Evolutionary conservation across 176 grass and related monocot genomes (phyloP).

Genomic region (Oryza brachyantha): DNA sequence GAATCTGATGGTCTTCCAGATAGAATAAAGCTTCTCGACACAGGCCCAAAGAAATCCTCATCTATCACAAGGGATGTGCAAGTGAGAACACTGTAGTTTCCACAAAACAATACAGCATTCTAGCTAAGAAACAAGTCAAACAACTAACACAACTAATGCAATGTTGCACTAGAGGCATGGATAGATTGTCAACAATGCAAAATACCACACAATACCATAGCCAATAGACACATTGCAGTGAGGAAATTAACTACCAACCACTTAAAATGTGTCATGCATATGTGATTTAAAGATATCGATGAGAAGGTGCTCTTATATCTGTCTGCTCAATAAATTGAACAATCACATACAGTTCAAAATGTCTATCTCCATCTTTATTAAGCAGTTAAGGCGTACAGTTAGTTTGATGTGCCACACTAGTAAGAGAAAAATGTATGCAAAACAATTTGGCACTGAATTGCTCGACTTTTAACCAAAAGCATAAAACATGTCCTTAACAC

Average conservation of each 20-base stretch:
- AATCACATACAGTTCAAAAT: background rate
- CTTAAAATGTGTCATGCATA: background rate
- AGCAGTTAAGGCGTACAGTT: background rate
- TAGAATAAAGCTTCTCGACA: conserved; percentile 83
- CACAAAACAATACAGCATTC: conserved; percentile 1
- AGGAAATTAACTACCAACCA: background rate
- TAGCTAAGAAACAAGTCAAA: conserved; percentile 1
- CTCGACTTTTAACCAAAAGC: background rate
- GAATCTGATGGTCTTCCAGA: conserved; percentile 64
- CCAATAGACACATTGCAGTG: background rate
- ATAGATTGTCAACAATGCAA: background rate
- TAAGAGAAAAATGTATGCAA: background rate
- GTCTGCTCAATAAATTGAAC: background rate
- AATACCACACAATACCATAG: background rate
- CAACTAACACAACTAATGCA: conserved; percentile 15
- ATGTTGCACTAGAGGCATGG: background rate
- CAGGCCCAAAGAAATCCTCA: conserved; percentile 88
- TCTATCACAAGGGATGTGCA: conserved; percentile 41
- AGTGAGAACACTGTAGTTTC: conserved; percentile 17
- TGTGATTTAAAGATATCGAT: background rate
- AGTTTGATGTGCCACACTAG: background rate
- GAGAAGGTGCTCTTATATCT: conserved; percentile 4
- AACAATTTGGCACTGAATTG: background rate
- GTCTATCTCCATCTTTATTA: background rate
- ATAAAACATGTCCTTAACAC: background rate